These are phyloP conservation scores for Oemleria cerasiformis DNA, from an alignment of 306 rosid genomes.

Conservation along the genomic window DNA sequence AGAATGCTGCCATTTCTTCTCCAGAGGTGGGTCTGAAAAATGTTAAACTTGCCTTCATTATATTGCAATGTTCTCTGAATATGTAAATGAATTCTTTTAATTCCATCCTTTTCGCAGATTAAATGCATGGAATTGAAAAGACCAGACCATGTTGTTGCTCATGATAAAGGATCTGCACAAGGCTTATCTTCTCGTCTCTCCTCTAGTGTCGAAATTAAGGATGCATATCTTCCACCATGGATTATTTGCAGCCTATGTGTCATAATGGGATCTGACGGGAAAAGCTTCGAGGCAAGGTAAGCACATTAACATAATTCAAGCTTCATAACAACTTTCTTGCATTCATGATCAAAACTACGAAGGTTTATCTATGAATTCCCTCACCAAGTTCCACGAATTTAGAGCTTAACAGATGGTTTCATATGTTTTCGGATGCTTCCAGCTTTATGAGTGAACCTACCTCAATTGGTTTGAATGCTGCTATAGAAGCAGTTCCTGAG, in stretches of 20 bases:
- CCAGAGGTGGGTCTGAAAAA: slow-evolving; percentile 56
- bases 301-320: slow-evolving; percentile 1
- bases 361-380: neutral
- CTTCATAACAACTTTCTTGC: neutral
- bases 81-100: neutral
- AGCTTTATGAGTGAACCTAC: slow-evolving; percentile 64
- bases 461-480: slow-evolving; percentile 68
- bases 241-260: slow-evolving; percentile 54
- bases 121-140: slow-evolving; percentile 76
- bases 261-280: slow-evolving; percentile 62
- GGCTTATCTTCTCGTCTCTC: slow-evolving; percentile 43
- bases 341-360: neutral
- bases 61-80: neutral
- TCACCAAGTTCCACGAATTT: neutral
- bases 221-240: slow-evolving; percentile 87
- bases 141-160: slow-evolving; percentile 49
- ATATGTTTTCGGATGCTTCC: slow-evolving; percentile 28
- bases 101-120: slow-evolving; percentile 37
- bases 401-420: neutral
- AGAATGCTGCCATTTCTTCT: slow-evolving; percentile 72
- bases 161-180: slow-evolving; percentile 40
- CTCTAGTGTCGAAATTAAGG: slow-evolving; percentile 75
- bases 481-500: slow-evolving; percentile 54
- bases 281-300: slow-evolving; percentile 89
- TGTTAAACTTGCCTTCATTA: slow-evolving; percentile 6